Evolutionary conservation across 2,329 filamentous ascomycete genomes (phyloP).

Genomic region (Fusarium coffeatum): DNA sequence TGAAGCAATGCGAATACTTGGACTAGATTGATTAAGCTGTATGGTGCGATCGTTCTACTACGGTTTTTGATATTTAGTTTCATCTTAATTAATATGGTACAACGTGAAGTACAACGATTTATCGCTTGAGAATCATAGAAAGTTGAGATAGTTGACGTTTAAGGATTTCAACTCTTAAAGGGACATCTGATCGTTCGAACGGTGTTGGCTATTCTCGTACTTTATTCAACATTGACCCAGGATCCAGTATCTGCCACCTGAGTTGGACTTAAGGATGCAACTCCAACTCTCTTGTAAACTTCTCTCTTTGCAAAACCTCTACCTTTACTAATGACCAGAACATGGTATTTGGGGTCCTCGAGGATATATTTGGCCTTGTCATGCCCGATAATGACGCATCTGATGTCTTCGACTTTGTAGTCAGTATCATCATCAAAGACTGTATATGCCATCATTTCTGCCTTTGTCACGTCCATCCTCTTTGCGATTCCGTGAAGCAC

Average conservation of each 20-base stretch:
- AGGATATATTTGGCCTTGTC: neutral
- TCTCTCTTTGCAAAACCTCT: neutral
- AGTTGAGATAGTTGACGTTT: too few species aligned
- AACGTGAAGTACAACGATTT: too few species aligned
- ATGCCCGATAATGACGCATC: neutral
- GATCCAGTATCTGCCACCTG: neutral
- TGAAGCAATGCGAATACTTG: too few species aligned
- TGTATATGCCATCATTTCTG: neutral
- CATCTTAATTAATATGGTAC: too few species aligned
- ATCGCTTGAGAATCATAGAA: too few species aligned
- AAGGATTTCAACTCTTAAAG: too few species aligned
- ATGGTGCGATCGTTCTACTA: too few species aligned
- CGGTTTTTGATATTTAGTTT: too few species aligned
- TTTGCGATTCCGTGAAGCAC: neutral
- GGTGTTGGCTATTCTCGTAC: too few species aligned
- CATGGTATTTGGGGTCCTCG: neutral
- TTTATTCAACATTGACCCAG: neutral
- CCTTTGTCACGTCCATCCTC: neutral
- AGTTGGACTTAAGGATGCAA: neutral
- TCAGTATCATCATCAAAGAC: neutral
- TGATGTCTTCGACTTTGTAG: neutral
- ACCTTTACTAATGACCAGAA: neutral
- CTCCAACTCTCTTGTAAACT: neutral
- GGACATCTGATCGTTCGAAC: too few species aligned
- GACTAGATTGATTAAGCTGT: too few species aligned